A percentile compares a stretch with the other conserved stretches of the same genome.
phyloP scores from a whole-genome alignment of 2,329 filamentous ascomycete genomes.

The Penicillium nordicum region DNA sequence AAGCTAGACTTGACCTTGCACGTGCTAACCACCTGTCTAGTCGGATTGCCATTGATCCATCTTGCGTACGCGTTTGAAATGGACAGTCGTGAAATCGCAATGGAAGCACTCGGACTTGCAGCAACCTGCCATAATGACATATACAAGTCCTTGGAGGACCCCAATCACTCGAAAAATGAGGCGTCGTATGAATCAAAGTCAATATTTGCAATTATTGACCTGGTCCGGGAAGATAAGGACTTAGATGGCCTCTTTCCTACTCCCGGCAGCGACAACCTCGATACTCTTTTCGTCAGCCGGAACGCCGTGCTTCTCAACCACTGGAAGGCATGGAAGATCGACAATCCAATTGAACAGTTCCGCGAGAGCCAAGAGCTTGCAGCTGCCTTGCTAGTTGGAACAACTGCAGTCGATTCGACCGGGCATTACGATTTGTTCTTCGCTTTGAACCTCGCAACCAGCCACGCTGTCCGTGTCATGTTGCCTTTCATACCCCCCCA shows the following conservation, averaged over 20 bases:
- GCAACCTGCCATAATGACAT: slow-evolving; percentile 56
- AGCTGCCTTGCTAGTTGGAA: slow-evolving; percentile 43
- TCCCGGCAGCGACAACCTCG: slow-evolving; percentile 61
- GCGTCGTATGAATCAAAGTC: slow-evolving; percentile 60
- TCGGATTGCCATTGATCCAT: slow-evolving; percentile 90
- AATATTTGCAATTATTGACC: slow-evolving; percentile 67
- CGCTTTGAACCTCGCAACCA: slow-evolving; percentile 77
- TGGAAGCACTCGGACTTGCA: slow-evolving; percentile 77
- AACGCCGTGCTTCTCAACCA: slow-evolving; percentile 74
- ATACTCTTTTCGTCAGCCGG: slow-evolving; percentile 63
- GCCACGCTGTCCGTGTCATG: slow-evolving; percentile 82
- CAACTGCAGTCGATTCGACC: slow-evolving; percentile 18
- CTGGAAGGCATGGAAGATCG: slow-evolving; percentile 82
- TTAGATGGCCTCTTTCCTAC: slow-evolving; percentile 65
- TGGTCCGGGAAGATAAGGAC: slow-evolving; percentile 64
- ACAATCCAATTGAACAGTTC: slow-evolving; percentile 70
- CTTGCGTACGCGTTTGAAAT: slow-evolving; percentile 92
- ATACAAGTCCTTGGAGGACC: slow-evolving; percentile 66
- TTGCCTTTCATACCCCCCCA: slow-evolving; percentile 71
- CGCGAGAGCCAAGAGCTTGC: slow-evolving; percentile 62
- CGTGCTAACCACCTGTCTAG: slow-evolving; percentile 47
- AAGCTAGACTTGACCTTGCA: neutral
- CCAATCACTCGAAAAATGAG: slow-evolving; percentile 62
- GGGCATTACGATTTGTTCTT: slow-evolving; percentile 77
- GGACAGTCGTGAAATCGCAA: slow-evolving; percentile 76